Base-by-base conservation (phyloP, 2,329 filamentous ascomycete genomes). In the Talaromyces sp. region DNA sequence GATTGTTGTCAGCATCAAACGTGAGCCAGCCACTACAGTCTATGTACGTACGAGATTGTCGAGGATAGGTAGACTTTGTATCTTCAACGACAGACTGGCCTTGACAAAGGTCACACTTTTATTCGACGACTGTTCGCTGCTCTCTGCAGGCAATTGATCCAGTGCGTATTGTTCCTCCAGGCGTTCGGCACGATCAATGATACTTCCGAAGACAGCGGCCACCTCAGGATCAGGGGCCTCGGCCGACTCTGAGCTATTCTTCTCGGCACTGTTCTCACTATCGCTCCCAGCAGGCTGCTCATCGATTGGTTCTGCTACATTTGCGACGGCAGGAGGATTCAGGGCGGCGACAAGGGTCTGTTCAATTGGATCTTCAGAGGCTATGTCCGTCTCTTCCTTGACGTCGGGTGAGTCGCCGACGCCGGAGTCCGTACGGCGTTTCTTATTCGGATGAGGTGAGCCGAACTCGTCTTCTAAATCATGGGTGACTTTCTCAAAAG, bases 51-150 rank as follows among this genome's bases (percentile, higher is more conserved):
- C 84, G 69, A 87, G 70, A 65, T 85, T 87, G 64, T 88, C 85
- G 23, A 88, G 73, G 35, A 87, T 84, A 9, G 85, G 81, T 35
- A 88, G 71, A 70, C 84, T 86, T 66, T 87, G 82, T 21, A 85
- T 80, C 68, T 84, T 84, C 65, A 86, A 69, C 46, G 77, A 75
- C 6, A 76, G 76, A 62, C 77, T 79, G 46, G 77, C 76, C 64
- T 79, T 79, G 31, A 78, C 69, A 64, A 76, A 77, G 16, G 73
- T 73, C 64, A 76, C 68, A 16, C 69, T 72, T 61, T 73, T 73
- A 11, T 72, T 69, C 25, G 72, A 69, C 1, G 69, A 64, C 50
- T 73, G 71, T 11, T 70, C 73, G 18, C 67, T 60, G 11, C 66
- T 67, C 5, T 72, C 69, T n/a, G 67, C 66, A 42, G 71, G 42